Conservation (phyloP, 2,329 filamentous ascomycete genomes). For the Neofusicoccum ribis region DNA sequence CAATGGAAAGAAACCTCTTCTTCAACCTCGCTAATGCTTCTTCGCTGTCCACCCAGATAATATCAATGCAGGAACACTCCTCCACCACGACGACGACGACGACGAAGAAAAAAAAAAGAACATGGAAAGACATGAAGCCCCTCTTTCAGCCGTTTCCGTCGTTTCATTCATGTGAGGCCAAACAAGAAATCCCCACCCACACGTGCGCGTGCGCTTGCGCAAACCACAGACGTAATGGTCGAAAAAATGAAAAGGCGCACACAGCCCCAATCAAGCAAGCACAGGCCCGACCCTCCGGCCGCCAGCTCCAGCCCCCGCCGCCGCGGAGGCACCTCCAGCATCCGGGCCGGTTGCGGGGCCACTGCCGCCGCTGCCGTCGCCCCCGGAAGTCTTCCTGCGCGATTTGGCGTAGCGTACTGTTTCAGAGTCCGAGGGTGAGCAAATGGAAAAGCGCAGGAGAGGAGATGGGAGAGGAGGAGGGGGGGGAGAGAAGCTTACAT, state of each 20-base stretch:
- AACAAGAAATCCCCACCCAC: too few relatives aligned
- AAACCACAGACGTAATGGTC: too few relatives aligned
- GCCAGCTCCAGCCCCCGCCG: neutral
- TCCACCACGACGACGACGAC: neutral
- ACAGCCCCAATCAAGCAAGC: neutral
- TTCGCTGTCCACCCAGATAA: too few relatives aligned
- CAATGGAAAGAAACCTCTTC: too few relatives aligned
- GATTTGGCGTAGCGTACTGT: constrained; percentile 11
- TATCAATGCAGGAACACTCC: too few relatives aligned
- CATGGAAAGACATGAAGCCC: neutral
- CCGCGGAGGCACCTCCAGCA: neutral
- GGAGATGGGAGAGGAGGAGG: neutral
- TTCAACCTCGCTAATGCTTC: too few relatives aligned
- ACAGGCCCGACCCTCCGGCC: neutral
- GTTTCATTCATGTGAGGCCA: neutral
- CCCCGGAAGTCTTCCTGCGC: neutral
- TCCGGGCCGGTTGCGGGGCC: neutral
- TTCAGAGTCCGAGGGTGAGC: neutral
- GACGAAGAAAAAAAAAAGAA: neutral
- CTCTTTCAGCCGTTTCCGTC: neutral
- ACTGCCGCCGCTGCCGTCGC: neutral
- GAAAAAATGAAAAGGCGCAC: too few relatives aligned
- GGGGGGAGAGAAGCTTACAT: neutral
- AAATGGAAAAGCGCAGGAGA: neutral
- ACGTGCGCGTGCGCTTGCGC: too few relatives aligned